Evolutionary conservation across 2,329 filamentous ascomycete species (phyloP).

Genomic region (Ascochyta fabae): DNA sequence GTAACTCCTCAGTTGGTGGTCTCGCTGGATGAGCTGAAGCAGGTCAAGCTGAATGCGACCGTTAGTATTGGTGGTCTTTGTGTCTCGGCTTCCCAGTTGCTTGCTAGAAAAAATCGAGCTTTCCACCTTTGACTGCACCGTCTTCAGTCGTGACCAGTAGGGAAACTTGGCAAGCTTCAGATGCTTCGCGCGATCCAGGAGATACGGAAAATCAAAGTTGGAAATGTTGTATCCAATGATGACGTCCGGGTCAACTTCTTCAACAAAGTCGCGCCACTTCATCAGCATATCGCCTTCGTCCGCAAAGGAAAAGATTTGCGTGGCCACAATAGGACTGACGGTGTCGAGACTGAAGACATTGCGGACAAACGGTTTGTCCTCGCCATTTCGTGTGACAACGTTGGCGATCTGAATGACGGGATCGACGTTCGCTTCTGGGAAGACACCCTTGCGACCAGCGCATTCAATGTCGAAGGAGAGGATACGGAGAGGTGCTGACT

Average conservation of each 20-base stretch:
- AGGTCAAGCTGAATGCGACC: conserved; percentile 92
- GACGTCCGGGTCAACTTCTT: conserved; percentile 91
- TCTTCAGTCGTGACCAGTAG: conserved; percentile 82
- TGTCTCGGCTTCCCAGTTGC: conserved; percentile 96
- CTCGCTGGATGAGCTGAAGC: conserved; percentile 91
- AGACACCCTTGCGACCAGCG: conserved; percentile 95
- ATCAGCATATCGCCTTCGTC: conserved; percentile 89
- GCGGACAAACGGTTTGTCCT: conserved; percentile 91
- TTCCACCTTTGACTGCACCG: conserved; percentile 72
- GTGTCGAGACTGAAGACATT: conserved; percentile 96
- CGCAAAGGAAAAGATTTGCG: conserved; percentile 84
- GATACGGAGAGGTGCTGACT: conserved; percentile 92
- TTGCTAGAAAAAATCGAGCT: conserved; percentile 94
- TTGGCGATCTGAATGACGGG: conserved; percentile 99
- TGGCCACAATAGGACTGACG: conserved; percentile 93
- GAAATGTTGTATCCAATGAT: conserved; percentile 99
- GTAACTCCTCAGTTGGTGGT: conserved; percentile 94
- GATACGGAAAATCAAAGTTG: conserved; percentile 98
- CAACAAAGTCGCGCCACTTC: conserved; percentile 87
- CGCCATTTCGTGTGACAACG: conserved; percentile 91
- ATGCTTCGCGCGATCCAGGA: conserved; percentile 85
- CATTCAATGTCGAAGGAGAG: conserved; percentile 99
- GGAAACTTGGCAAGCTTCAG: conserved; percentile 82
- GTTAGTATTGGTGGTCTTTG: conserved; percentile 92
- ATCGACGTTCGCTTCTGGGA: conserved; percentile 89